Evolutionary conservation across 495 filamentous ascomycete genomes (phyloP).

Genomic region (Daldinia bambusicola): DNA sequence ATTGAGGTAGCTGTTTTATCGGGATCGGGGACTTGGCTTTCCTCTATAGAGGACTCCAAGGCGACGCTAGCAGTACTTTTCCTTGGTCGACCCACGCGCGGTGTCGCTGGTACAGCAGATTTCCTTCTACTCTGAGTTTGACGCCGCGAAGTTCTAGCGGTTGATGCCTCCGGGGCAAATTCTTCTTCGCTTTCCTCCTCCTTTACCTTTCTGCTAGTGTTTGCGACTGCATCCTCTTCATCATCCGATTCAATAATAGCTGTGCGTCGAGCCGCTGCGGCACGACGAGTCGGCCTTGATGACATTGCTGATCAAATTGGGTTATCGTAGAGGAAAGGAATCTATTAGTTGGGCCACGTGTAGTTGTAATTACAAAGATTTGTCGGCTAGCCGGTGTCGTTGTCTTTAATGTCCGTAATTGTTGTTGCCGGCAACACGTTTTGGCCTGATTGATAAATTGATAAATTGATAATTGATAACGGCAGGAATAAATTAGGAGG

Average conservation of each 20-base stretch:
- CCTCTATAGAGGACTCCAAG: slow-evolving; percentile 59
- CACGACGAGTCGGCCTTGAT: slow-evolving; percentile 78
- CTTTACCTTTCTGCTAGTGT: slow-evolving; percentile 65
- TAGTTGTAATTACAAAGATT: not conserved
- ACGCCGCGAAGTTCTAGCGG: slow-evolving; percentile 48
- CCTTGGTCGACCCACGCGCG: slow-evolving; percentile 57
- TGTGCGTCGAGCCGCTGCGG: slow-evolving; percentile 70
- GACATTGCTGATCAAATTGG: slow-evolving; percentile 58
- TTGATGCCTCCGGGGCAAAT: slow-evolving; percentile 76
- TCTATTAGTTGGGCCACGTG: not conserved
- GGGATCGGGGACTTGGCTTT: slow-evolving; percentile 68
- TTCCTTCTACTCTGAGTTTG: slow-evolving; percentile 63
- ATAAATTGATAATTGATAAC: slow-evolving; percentile 10
- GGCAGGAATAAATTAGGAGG: slow-evolving; percentile 17
- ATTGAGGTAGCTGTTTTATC: slow-evolving; percentile 61
- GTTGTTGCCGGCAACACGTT: not conserved
- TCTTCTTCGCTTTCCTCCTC: slow-evolving; percentile 78
- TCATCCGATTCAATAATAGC: slow-evolving; percentile 79
- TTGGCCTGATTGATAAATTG: not conserved
- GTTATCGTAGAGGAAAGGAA: not conserved
- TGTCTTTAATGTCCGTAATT: not conserved
- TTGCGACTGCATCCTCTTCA: slow-evolving; percentile 71
- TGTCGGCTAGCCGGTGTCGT: not conserved
- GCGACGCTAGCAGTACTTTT: slow-evolving; percentile 46
- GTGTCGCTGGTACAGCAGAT: slow-evolving; percentile 58